Evolutionary conservation across 495 filamentous ascomycete species (phyloP).

Genomic region (Neurospora tetraspora): DNA sequence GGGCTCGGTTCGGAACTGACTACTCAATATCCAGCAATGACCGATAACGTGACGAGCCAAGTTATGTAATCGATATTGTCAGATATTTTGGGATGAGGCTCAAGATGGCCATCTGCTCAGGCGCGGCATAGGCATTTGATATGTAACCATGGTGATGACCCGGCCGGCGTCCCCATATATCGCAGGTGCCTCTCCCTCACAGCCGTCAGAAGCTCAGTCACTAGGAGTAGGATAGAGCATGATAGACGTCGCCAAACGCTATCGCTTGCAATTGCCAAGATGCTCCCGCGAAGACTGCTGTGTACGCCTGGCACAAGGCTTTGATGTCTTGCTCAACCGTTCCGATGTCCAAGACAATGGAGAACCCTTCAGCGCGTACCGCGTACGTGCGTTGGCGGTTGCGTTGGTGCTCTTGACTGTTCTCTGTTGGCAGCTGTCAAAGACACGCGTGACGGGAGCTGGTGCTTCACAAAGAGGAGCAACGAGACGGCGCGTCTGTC

Average conservation of each 20-base stretch:
- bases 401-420: background rate
- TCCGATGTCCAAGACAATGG: background rate
- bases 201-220: no score
- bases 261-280: background rate
- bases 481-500: background rate
- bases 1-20: background rate
- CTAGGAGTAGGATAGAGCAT: no score
- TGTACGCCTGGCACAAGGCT: background rate
- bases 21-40: background rate
- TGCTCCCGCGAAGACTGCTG: background rate
- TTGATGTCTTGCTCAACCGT: background rate
- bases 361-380: background rate
- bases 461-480: background rate
- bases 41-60: background rate
- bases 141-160: background rate
- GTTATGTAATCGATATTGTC: background rate
- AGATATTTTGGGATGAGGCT: background rate
- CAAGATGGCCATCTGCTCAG: background rate
- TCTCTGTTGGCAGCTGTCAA: background rate
- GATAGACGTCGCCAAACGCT: background rate
- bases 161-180: background rate
- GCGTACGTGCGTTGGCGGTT: background rate
- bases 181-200: background rate
- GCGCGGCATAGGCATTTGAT: background rate
- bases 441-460: background rate